Evolutionary conservation across 495 filamentous ascomycete genomes (phyloP).

Genomic region (Neurospora sp.): DNA sequence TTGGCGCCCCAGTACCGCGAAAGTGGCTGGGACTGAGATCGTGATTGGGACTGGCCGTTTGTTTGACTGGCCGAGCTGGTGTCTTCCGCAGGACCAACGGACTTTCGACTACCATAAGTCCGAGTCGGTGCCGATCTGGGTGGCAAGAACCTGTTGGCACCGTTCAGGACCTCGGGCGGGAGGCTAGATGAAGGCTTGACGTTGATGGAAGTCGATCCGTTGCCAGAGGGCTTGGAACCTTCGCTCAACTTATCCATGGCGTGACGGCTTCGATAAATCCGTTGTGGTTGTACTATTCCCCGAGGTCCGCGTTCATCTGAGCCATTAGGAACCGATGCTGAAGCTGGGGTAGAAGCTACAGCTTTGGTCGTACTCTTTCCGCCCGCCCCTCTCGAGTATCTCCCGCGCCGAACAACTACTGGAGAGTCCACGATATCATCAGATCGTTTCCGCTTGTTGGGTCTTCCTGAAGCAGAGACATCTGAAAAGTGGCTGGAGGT

Average conservation of each 20-base stretch:
- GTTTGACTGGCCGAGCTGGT: neutral
- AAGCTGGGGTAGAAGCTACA: neutral
- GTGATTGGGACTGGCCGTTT: neutral
- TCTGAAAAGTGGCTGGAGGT: neutral
- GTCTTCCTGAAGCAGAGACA: neutral
- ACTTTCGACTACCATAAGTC: neutral
- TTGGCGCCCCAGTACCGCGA: neutral
- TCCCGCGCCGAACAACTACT: neutral
- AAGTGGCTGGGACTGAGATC: neutral
- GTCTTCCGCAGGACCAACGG: neutral
- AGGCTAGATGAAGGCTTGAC: neutral
- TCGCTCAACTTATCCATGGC: neutral
- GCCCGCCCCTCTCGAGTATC: neutral
- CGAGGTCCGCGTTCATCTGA: neutral
- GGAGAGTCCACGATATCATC: neutral
- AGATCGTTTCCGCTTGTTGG: slow-evolving; percentile 5
- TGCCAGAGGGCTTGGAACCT: neutral
- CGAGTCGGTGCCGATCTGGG: neutral
- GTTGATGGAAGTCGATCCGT: neutral
- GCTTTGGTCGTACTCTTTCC: neutral
- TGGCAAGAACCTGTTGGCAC: neutral
- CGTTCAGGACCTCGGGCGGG: neutral
- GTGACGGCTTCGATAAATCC: neutral
- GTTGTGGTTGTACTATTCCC: neutral
- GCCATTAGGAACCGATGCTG: neutral